A percentile compares a stretch with the other conserved stretches of the same genome.
Conservation (phyloP, 768 basidiomycete species). For the Multifurca ochricompacta region DNA sequence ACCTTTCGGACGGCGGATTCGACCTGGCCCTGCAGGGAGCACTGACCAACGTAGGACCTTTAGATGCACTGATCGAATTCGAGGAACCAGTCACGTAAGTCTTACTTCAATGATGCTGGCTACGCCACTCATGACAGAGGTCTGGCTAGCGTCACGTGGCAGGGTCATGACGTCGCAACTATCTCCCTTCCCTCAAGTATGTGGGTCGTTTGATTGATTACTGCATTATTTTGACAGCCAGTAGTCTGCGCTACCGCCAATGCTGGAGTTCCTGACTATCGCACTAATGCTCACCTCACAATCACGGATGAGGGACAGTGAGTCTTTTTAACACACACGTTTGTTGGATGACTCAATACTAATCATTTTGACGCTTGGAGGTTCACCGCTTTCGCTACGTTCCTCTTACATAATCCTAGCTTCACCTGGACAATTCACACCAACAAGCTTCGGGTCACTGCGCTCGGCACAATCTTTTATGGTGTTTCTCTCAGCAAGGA, state of each 20-base stretch:
- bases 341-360: neutral
- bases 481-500: slow-evolving; percentile 53
- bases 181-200: slow-evolving; percentile 54
- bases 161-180: slow-evolving; percentile 53
- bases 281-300: slow-evolving; percentile 41
- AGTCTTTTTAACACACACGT: slow-evolving; percentile 21
- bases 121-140: neutral
- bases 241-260: slow-evolving; percentile 63
- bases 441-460: slow-evolving; percentile 49
- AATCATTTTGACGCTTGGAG: slow-evolving; percentile 24
- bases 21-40: slow-evolving; percentile 52
- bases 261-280: slow-evolving; percentile 56
- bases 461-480: slow-evolving; percentile 64
- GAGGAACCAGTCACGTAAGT: slow-evolving; percentile 51
- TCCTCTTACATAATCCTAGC: slow-evolving; percentile 51
- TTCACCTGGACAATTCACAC: slow-evolving; percentile 71
- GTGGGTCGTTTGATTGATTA: slow-evolving; percentile 8
- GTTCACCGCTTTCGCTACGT: slow-evolving; percentile 61
- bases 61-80: slow-evolving; percentile 64
- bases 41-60: slow-evolving; percentile 53
- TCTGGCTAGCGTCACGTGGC: slow-evolving; percentile 46
- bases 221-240: neutral
- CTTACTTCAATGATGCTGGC: neutral
- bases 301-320: slow-evolving; percentile 48
- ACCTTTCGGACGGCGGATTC: slow-evolving; percentile 49